Base-by-base conservation (phyloP, 108 stramenopile species). In the Schizochytrium sp. region DNA sequence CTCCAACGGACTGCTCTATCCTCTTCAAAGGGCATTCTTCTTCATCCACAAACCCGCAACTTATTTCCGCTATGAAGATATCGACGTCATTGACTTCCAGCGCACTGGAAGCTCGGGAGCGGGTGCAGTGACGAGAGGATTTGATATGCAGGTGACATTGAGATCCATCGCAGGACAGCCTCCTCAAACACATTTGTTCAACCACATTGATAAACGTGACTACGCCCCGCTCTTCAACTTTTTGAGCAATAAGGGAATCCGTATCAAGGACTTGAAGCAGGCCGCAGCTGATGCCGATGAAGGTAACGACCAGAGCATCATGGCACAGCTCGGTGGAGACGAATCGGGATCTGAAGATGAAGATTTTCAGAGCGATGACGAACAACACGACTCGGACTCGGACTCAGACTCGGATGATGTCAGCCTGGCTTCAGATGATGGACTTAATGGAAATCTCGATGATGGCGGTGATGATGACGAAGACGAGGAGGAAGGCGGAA, bases 31-130 rank as follows among this genome's bases (percentile, higher is more conserved):
- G 94, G 96, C 97, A 88, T 98, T 99, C 94, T 95, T 99, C 90
- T 99, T 99, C 94, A 98, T 99, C 83, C 97, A 99, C 96, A 98
- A 99, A 92, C 99, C 99, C 2, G 96, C 98, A 50, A 94, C 97
- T 46, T 89, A 98, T 69, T 96, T 99, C 92, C 96, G 97, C 55
- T 98, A 97, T 93, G 97, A 97, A 61, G 99, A 99, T 88, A 93
- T 99, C 40, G 96, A 96, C 87, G 93, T 94, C 83, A 97, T 99
- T 17, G 97, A 98, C 88, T 99, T 99, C 90, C 96, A 98, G 90
- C 95, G 98, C 19, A 97, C 96, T 56, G 97, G 95, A 7, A 96
- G 96, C 5, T 97, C 96, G 5, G 73, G 90, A 42, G 95, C 96
- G 61, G 95, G 96, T 46, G 94, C 95, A 12, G 88, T 89, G 56